Evolutionary conservation across 306 rosid species (phyloP).

Genomic region (Rosa multiflora): DNA sequence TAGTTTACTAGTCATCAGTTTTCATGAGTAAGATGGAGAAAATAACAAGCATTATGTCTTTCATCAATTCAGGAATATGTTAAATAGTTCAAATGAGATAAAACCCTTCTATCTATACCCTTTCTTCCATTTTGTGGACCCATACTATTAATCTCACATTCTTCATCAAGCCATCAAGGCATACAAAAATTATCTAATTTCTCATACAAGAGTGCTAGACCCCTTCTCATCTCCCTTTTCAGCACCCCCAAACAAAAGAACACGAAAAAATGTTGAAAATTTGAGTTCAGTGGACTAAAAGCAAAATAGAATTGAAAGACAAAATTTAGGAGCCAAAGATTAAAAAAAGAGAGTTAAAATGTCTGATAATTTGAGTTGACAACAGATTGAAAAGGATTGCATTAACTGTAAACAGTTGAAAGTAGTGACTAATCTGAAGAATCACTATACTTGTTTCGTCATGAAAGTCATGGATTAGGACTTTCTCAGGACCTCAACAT

Average conservation of each 20-base stretch:
- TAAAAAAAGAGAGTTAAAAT: too few relatives aligned
- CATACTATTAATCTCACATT: neutral
- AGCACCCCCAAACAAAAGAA: neutral
- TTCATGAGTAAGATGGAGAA: slow-evolving; percentile 1
- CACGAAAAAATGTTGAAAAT: neutral
- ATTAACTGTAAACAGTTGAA: neutral
- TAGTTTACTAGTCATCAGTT: neutral
- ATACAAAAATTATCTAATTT: neutral
- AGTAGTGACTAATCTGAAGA: neutral
- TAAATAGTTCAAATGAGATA: neutral
- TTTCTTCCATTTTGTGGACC: neutral
- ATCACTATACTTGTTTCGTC: neutral
- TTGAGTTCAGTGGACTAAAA: neutral
- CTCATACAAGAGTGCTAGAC: neutral
- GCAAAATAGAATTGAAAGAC: neutral
- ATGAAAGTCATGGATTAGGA: neutral
- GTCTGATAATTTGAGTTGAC: slow-evolving; percentile 1
- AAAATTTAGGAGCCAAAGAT: neutral
- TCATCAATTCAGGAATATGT: neutral
- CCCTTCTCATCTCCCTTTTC: neutral
- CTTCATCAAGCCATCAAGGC: neutral
- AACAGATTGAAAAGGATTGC: neutral
- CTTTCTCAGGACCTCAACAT: neutral
- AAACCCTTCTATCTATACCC: neutral
- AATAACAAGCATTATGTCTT: neutral